Evolutionary conservation across 1,139 yeast species (phyloP).

Genomic region (Geotrichum cucujoidarum): DNA sequence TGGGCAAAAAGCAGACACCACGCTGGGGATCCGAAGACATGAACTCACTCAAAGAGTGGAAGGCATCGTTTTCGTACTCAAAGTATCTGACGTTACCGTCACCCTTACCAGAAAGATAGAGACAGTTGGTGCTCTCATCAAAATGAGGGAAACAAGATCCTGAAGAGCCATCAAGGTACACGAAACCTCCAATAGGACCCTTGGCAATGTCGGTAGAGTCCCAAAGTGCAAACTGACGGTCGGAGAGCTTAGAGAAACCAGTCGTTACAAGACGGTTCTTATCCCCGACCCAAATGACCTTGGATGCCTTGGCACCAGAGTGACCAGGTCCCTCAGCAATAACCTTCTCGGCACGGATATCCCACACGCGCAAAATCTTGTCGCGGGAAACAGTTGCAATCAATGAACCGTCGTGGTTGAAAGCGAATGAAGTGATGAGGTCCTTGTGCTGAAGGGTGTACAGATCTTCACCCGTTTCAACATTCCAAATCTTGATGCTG

Average conservation of each 20-base stretch:
- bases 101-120: constrained; percentile 94
- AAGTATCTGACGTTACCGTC: constrained; percentile 95
- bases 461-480: constrained; percentile 65
- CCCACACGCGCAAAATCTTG: constrained; percentile 87
- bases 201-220: constrained; percentile 63
- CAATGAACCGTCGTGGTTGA: constrained; percentile 81
- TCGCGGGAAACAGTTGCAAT: constrained; percentile 92
- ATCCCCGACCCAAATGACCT: constrained; percentile 87
- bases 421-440: constrained; percentile 82
- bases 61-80: constrained; percentile 71
- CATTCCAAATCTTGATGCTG: constrained; percentile 85
- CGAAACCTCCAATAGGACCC: constrained; percentile 87
- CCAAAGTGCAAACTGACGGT: constrained; percentile 95
- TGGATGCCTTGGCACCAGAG: constrained; percentile 83
- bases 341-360: constrained; percentile 66
- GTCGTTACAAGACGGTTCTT: constrained; percentile 83
- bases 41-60: constrained; percentile 78
- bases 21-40: constrained; percentile 90
- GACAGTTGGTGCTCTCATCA: constrained; percentile 72
- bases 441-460: constrained; percentile 81
- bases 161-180: constrained; percentile 80
- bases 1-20: constrained; percentile 89
- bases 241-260: constrained; percentile 90
- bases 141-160: constrained; percentile 90
- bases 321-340: constrained; percentile 86